phyloP scores from a whole-genome alignment of 371 early-diverging fungal species.

The Mucor piriformis region DNA sequence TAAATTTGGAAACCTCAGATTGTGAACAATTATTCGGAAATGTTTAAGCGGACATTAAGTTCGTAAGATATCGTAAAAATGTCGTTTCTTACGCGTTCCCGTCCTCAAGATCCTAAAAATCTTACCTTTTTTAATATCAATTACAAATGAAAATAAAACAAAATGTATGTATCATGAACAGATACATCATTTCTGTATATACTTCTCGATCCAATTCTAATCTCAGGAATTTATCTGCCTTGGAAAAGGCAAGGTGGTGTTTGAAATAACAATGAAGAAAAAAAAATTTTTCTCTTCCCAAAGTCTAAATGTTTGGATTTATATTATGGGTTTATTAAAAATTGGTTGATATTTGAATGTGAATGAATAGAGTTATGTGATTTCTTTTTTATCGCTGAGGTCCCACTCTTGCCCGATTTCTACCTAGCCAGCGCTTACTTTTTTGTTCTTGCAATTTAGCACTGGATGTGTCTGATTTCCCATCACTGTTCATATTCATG shows the following conservation, averaged over 20 bases:
- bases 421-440: slow-evolving; percentile 26
- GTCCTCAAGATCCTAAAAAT: slow-evolving; percentile 50
- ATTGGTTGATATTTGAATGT: slow-evolving; percentile 16
- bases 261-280: background rate
- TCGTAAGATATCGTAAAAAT: slow-evolving; percentile 37
- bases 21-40: slow-evolving; percentile 43
- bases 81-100: slow-evolving; percentile 54
- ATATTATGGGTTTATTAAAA: background rate
- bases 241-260: background rate
- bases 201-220: too few species aligned
- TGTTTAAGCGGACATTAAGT: slow-evolving; percentile 52
- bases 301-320: background rate
- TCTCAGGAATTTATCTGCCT: background rate
- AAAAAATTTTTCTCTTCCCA: too few species aligned
- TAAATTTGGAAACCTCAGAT: slow-evolving; percentile 17
- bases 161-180: background rate
- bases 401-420: slow-evolving; percentile 28
- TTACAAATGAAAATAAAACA: slow-evolving; percentile 16
- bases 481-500: slow-evolving; percentile 9
- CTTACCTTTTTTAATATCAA: background rate
- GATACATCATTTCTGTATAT: background rate
- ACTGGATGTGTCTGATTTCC: slow-evolving; percentile 1
- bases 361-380: slow-evolving; percentile 8
- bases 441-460: slow-evolving; percentile 6
- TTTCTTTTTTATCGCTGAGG: slow-evolving; percentile 21